These are phyloP conservation scores for Prunus davidiana DNA, from an alignment of 306 rosid species.

Conservation along the genomic window DNA sequence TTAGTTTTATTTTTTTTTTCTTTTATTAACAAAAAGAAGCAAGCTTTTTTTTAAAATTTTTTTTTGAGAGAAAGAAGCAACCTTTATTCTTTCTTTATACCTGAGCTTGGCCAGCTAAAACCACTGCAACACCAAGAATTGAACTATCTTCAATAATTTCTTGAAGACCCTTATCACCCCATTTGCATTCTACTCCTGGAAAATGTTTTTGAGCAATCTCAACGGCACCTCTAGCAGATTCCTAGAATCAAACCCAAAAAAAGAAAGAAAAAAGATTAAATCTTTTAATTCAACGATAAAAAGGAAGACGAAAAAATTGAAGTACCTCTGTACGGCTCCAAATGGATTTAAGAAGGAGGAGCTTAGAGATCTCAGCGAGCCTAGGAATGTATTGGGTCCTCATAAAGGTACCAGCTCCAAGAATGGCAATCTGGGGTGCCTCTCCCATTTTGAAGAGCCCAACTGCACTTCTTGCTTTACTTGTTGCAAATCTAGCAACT, in stretches of 20 bases:
- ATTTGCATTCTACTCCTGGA: constrained; percentile 57
- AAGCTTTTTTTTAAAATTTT: neutral
- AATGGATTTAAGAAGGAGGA: constrained; percentile 63
- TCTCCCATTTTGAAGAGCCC: constrained; percentile 38
- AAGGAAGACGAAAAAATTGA: neutral
- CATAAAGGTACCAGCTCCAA: constrained; percentile 89
- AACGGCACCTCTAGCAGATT: constrained; percentile 66
- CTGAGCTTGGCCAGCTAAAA: constrained; percentile 91
- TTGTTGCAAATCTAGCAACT: constrained; percentile 12
- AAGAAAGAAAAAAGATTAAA: neutral
- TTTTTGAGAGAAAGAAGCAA: neutral
- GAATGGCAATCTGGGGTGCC: constrained; percentile 60
- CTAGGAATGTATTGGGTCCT: constrained; percentile 80
- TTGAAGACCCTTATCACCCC: constrained; percentile 72
- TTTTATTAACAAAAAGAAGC: neutral
- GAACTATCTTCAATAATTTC: constrained; percentile 62
- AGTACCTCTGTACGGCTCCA: constrained; percentile 88
- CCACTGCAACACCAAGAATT: constrained; percentile 78
- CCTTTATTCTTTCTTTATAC: constrained; percentile 22
- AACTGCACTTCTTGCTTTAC: neutral
- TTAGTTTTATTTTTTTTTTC: too few species aligned
- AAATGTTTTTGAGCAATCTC: constrained; percentile 59
- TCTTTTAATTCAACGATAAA: too few species aligned
- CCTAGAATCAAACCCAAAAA: constrained; percentile 30
- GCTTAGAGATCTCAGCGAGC: constrained; percentile 74